Conservation (phyloP, 1,284 basidiomycete species). For the Sporisorium graminicola region DNA sequence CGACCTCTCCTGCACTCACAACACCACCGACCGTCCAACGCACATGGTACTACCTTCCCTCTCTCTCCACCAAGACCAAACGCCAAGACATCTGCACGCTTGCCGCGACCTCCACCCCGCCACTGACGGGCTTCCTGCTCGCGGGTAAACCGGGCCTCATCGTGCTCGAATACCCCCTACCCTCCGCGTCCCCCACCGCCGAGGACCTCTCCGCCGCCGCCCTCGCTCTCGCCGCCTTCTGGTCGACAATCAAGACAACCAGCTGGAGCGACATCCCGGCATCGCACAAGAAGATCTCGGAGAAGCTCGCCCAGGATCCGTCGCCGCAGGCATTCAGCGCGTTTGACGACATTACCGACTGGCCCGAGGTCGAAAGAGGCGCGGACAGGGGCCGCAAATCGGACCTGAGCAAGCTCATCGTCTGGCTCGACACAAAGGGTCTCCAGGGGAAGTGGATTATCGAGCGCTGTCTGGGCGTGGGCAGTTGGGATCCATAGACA, state of each 20-base stretch:
- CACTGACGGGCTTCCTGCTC: slow-evolving; percentile 56
- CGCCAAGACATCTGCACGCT: slow-evolving; percentile 49
- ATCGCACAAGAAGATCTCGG: slow-evolving; percentile 58
- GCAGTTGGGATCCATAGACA: slow-evolving; percentile 23
- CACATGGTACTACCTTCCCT: slow-evolving; percentile 60
- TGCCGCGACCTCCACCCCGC: slow-evolving; percentile 26
- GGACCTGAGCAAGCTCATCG: slow-evolving; percentile 42
- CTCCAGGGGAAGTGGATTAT: slow-evolving; percentile 25
- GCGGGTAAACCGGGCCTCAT: slow-evolving; percentile 62
- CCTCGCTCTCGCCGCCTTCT: slow-evolving; percentile 35
- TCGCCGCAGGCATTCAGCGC: slow-evolving; percentile 9
- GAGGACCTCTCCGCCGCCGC: slow-evolving; percentile 8
- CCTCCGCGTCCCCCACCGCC: slow-evolving; percentile 18
- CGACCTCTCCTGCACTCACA: not conserved
- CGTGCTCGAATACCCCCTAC: slow-evolving; percentile 53
- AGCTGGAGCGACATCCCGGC: slow-evolving; percentile 57
- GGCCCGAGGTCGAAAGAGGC: slow-evolving; percentile 33
- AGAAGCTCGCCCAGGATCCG: slow-evolving; percentile 28
- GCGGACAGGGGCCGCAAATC: slow-evolving; percentile 33
- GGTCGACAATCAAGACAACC: slow-evolving; percentile 47
- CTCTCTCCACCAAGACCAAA: slow-evolving; percentile 48
- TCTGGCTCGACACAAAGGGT: slow-evolving; percentile 37
- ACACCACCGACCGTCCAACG: slow-evolving; percentile 16
- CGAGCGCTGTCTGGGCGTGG: slow-evolving; percentile 31
- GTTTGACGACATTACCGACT: slow-evolving; percentile 52